Percentiles rank a stretch among this genome's conserved stretches.
phyloP scores from a whole-genome alignment of 352 stramenopile genomes.

The Phytopythium mirpurense region DNA sequence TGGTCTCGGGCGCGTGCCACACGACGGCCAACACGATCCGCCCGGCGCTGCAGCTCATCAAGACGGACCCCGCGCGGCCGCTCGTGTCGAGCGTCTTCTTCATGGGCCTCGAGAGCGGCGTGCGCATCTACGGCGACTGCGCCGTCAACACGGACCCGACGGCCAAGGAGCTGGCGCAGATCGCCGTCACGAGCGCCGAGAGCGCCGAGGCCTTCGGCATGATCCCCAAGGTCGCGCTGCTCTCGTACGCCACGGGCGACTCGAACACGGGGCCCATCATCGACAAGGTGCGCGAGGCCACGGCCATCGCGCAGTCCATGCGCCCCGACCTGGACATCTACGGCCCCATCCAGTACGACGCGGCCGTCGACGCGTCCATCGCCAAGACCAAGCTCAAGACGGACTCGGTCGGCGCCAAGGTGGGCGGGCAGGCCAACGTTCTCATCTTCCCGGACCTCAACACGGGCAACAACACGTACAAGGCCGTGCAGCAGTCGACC shows the following conservation, averaged over 20 bases:
- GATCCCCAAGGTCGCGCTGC: conserved; percentile 74
- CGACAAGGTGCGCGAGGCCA: conserved; percentile 83
- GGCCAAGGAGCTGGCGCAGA: conserved; percentile 69
- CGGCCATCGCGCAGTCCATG: conserved; percentile 54
- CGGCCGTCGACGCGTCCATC: conserved; percentile 68
- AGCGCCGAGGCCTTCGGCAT: conserved; percentile 75
- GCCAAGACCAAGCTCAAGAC: conserved; percentile 80
- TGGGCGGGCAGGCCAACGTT: conserved; percentile 81
- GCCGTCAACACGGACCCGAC: conserved; percentile 81
- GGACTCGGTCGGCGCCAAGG: conserved; percentile 43
- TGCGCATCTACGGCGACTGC: conserved; percentile 83
- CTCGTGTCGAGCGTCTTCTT: conserved; percentile 86
- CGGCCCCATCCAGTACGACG: conserved; percentile 86
- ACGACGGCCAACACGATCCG: conserved; percentile 87
- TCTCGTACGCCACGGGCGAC: conserved; percentile 81
- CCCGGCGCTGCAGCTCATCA: conserved; percentile 85
- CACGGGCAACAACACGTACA: conserved; percentile 89
- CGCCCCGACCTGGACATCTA: conserved; percentile 77
- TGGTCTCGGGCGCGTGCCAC: conserved; percentile 83
- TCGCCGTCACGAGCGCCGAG: conserved; percentile 71
- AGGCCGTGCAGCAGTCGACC: conserved; percentile 82
- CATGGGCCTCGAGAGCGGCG: conserved; percentile 80
- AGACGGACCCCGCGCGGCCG: conserved; percentile 57
- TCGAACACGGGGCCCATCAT: conserved; percentile 78
- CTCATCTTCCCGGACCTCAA: conserved; percentile 87